These are phyloP conservation scores for Penicillium rolfsii DNA, from an alignment of 2,329 filamentous ascomycete species.

Conservation along the genomic window DNA sequence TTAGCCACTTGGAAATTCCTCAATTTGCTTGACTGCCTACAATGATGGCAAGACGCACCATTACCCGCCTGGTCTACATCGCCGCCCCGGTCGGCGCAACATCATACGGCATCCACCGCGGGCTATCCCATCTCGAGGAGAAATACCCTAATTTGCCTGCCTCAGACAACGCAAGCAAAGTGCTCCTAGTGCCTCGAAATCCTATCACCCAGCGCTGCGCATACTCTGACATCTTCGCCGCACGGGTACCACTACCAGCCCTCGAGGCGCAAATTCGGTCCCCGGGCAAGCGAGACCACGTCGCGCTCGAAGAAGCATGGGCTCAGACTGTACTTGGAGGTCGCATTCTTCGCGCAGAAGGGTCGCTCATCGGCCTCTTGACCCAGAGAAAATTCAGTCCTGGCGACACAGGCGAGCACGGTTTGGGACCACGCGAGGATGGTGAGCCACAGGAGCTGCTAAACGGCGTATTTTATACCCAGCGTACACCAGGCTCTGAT, in stretches of 20 bases:
- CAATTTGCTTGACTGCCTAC: too few species aligned
- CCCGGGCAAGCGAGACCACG: background rate
- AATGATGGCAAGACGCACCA: conserved; percentile 7
- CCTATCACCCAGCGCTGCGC: conserved; percentile 27
- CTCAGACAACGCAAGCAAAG: conserved; percentile 19
- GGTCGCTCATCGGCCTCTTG: conserved; percentile 23
- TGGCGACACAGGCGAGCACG: conserved; percentile 25
- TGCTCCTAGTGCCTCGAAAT: conserved; percentile 21
- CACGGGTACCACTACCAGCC: conserved; percentile 24
- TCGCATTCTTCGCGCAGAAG: conserved; percentile 24
- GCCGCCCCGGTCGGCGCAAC: conserved; percentile 17
- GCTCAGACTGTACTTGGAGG: conserved; percentile 26
- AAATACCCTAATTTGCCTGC: conserved; percentile 31
- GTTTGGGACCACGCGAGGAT: conserved; percentile 15
- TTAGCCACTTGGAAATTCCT: background rate
- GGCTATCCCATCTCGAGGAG: conserved; percentile 29
- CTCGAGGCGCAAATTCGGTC: conserved; percentile 17
- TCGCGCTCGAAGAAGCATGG: conserved; percentile 29
- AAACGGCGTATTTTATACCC: conserved; percentile 25
- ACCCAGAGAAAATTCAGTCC: conserved; percentile 13
- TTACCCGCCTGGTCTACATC: conserved; percentile 19
- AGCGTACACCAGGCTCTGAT: conserved; percentile 13
- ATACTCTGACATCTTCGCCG: conserved; percentile 33
- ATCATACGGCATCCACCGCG: conserved; percentile 27
- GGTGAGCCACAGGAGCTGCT: conserved; percentile 20